phyloP scores from a whole-genome alignment of 805 yeast species.

The Saccharomycopsis guyanensis region DNA sequence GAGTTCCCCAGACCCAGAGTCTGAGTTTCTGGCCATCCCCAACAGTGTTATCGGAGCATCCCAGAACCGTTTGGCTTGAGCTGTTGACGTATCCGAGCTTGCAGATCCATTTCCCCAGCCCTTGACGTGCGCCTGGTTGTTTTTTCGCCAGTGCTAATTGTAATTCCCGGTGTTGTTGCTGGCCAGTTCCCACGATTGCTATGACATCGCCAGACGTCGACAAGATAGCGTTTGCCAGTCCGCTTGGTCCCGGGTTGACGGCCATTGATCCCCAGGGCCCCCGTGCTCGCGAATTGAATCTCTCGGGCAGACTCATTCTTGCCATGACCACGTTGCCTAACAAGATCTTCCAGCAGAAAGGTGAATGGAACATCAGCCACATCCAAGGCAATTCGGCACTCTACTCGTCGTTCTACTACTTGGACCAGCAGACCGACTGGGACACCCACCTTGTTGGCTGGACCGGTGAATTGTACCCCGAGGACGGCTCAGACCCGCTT shows the following conservation, averaged over 20 bases:
- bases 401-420: conserved; percentile 62
- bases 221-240: conserved; percentile 1
- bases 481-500: conserved; percentile 21
- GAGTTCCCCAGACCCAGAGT: no score
- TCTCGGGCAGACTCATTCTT: conserved; percentile 61
- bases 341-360: conserved; percentile 40
- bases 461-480: conserved; percentile 76
- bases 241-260: conserved; percentile 18
- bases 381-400: conserved; percentile 81
- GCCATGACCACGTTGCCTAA: conserved; percentile 65
- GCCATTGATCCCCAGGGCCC: conserved; percentile 18
- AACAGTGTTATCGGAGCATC: no score
- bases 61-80: no score
- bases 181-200: no score
- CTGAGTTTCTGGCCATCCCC: no score
- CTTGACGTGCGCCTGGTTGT: no score
- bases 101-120: no score
- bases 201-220: background rate
- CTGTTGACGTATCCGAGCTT: no score
- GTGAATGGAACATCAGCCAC: conserved; percentile 51
- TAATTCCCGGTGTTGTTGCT: no score
- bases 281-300: conserved; percentile 27
- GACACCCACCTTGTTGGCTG: conserved; percentile 86
- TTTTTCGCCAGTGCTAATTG: no score
- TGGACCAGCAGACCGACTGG: conserved; percentile 67